Base-by-base conservation (phyloP, 805 yeast species). In the Pachysolen tannophilus region DNA sequence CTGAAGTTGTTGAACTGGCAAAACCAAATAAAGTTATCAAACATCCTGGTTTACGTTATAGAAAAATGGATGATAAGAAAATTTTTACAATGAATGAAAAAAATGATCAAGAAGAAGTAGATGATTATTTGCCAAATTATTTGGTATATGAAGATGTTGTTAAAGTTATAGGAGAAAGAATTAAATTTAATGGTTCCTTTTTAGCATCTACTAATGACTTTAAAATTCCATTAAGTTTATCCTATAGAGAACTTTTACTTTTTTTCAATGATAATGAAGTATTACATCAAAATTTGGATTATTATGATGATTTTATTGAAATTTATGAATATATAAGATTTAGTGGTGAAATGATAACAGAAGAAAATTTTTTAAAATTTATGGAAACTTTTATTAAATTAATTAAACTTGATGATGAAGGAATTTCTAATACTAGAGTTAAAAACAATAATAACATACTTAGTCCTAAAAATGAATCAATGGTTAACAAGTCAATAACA, bases 321-420 rank as follows among this genome's bases (percentile, higher is more conserved):
- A 53, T 72, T 10, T 87, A 85, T 57, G 95, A 87, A 44, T 60
- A 62, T 33, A 63, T 80, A 25, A 62, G 85, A 40, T 87, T 76
- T 53, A 72, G 90, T 5, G 82, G 83, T 2, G 53, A 62, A 14
- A 64, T 74, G 13, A 72, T 85, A 13, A 55, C 69, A 1, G 76
- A 78, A 43, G 61, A 58, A 4, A 80, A 79, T 27, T 75, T 87
- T 47, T 55, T 72, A 20, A 67, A 61, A 28, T 76, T 84, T 48
- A 71, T 86, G 64, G 64, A 63, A 29, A 45, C 58, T 4, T 65
- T 58, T 6, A 52, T 62, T 7, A 26, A 20, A 24, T 13, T 20
- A 8, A 27, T 28, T 32, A 23, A 36, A 19, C 26, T 35, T 26
- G 21, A 27, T 2, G 28, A n/a, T n/a, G n/a, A n/a, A n/a, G n/a